Evolutionary conservation across 768 basidiomycete species (phyloP).

Genomic region (Rhodotorula kratochvilovae): DNA sequence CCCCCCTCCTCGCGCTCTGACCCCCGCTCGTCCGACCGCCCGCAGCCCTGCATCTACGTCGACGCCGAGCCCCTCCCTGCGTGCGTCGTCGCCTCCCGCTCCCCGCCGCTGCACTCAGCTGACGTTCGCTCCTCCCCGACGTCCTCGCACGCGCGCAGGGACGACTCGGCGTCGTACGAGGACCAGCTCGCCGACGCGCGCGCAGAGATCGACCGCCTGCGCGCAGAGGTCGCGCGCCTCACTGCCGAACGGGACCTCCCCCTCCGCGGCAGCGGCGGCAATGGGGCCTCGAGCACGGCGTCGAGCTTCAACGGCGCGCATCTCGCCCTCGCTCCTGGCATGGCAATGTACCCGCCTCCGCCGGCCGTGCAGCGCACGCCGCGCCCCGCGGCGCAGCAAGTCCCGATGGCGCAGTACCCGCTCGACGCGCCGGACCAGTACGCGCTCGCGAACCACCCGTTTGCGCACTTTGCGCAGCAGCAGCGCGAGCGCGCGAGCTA

Average conservation of each 20-base stretch:
- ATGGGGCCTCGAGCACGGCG: too few species aligned
- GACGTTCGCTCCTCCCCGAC: too few species aligned
- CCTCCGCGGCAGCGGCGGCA: background rate
- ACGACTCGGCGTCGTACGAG: background rate
- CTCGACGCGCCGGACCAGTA: background rate
- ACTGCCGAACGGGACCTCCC: background rate
- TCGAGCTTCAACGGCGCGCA: too few species aligned
- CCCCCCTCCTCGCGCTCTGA: too few species aligned
- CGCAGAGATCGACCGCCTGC: background rate
- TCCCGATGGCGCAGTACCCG: background rate
- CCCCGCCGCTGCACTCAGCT: background rate
- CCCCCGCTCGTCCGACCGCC: background rate
- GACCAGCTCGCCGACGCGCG: background rate
- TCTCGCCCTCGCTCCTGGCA: too few species aligned
- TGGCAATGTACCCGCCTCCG: too few species aligned
- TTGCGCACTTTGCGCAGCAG: background rate
- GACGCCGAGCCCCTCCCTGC: background rate
- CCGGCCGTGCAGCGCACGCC: too few species aligned
- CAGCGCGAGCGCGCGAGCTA: background rate
- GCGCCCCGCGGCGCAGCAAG: background rate
- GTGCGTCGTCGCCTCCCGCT: background rate
- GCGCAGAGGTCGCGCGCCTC: background rate
- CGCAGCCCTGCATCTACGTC: constrained; percentile 14
- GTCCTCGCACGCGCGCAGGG: too few species aligned
- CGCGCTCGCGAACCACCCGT: background rate